These are phyloP conservation scores for Vanderwaltozyma tropicalis DNA, from an alignment of 805 yeast genomes.

Conservation along the genomic window DNA sequence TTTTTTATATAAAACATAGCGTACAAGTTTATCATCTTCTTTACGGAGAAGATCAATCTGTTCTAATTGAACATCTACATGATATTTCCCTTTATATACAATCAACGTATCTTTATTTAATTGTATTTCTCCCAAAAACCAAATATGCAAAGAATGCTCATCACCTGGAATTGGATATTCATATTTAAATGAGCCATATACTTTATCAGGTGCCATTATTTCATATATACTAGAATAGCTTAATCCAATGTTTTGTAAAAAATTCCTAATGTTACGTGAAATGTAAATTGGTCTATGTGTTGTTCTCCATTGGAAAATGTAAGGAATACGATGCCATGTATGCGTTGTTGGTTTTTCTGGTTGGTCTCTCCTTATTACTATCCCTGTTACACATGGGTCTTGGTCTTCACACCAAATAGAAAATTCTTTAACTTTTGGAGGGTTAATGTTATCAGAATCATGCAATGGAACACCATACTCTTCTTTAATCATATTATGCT, in stretches of 20 bases:
- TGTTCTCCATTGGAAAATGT: constrained; percentile 19
- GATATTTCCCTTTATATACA: constrained; percentile 24
- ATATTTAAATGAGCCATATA: constrained; percentile 20
- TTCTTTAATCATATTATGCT: constrained; percentile 25
- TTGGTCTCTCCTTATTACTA: constrained; percentile 14
- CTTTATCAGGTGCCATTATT: constrained; percentile 17
- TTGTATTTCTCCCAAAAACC: constrained; percentile 24
- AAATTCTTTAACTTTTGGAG: constrained; percentile 15
- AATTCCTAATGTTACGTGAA: constrained; percentile 6
- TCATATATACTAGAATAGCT: constrained; percentile 17
- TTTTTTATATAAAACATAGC: constrained; percentile 22
- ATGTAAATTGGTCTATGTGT: constrained; percentile 17
- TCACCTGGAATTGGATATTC: constrained; percentile 21
- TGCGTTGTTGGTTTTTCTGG: constrained; percentile 2
- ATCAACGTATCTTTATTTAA: constrained; percentile 15
- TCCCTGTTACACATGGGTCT: constrained; percentile 22
- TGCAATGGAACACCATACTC: constrained; percentile 25
- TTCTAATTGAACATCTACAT: constrained; percentile 22
- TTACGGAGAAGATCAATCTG: constrained; percentile 22
- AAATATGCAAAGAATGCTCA: constrained; percentile 20
- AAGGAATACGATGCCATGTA: constrained; percentile 20
- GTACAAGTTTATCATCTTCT: constrained; percentile 19
- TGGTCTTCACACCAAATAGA: constrained; percentile 26
- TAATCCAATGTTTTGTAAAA: constrained; percentile 16
- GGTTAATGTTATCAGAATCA: constrained; percentile 9